Evolutionary conservation across 257 asterid genomes (phyloP), one percentile per base, ranked within the genome.

Genomic region (Linderniella brevidens): DNA sequence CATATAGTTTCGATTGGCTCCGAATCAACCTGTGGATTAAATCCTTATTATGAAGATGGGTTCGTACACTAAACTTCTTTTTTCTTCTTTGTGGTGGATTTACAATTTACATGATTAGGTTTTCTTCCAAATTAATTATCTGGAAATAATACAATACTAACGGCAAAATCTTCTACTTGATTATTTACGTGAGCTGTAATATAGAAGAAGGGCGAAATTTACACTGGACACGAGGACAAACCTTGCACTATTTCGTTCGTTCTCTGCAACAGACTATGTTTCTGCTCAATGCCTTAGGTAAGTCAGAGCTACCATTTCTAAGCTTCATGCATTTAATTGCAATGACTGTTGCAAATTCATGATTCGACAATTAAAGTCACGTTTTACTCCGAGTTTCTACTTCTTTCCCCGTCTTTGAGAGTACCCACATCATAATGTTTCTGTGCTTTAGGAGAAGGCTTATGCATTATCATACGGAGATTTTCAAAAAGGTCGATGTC

Each of bases 211-310:
- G 54, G 67, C 42, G 58, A 56, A 73, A 54, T 73, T 76, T 54
- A 69, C 96, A 46, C 70, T 49, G 38, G 99, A 90, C 62, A 70
- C 87, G 2, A 77, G 99, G 57, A 90, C 88, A 41, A 90, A 70
- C 70, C 77, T 81, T 58, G 83, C 96, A 25, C 76, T 90, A 49
- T 90, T 90, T 54, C 74, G 82, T 68, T 77, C 99, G 46, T 85
- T 85, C 64, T 49, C 93, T 41, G 99, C 92, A 49, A 55, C 79
- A 52, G 99, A 90, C 48, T 90, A 90, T 64, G 99, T 90, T 64
- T 70, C 96, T 64, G 92, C 99, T 51, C 99, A 90, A 68, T 64
- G 99, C 63, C 80, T 85, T 44, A 75, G 99, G 99, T 77, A 59
- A 63, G 64, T 25, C 8, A 50, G 11, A 19, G 29, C 32, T 35